Evolutionary conservation across 768 basidiomycete species (phyloP).

Genomic region (Leccinum ochraceum): DNA sequence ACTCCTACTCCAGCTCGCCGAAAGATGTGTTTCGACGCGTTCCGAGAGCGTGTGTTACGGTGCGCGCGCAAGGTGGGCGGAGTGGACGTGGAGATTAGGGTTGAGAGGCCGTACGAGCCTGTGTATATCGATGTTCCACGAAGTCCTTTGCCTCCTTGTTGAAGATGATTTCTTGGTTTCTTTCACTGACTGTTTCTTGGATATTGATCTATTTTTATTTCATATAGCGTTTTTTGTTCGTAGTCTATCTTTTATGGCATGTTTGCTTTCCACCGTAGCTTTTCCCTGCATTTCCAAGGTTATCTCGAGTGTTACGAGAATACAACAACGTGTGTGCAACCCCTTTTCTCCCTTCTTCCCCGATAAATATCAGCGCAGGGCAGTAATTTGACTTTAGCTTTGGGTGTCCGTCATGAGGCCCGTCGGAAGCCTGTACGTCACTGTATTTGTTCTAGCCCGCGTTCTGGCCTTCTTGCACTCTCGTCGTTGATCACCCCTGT

Average conservation of each 20-base stretch:
- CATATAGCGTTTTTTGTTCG: background rate
- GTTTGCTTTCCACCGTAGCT: background rate
- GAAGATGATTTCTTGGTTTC: background rate
- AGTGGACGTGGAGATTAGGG: slow-evolving; percentile 25
- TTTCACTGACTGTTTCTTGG: background rate
- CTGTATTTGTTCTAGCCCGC: background rate
- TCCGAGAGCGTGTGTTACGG: slow-evolving; percentile 19
- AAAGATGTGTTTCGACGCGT: slow-evolving; percentile 21
- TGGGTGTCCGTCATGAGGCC: background rate
- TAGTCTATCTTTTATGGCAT: background rate
- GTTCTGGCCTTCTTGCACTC: background rate
- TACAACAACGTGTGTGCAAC: background rate
- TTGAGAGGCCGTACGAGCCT: slow-evolving; percentile 30
- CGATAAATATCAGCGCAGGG: background rate
- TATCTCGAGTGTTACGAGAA: background rate
- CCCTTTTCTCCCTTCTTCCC: background rate
- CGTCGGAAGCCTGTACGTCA: background rate
- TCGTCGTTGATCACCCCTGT: background rate
- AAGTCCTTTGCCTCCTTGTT: background rate
- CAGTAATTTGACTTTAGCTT: background rate
- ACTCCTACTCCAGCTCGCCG: background rate
- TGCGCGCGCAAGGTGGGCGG: slow-evolving; percentile 24
- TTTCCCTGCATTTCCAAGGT: background rate
- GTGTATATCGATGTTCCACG: slow-evolving; percentile 19
- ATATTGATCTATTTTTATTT: background rate